A percentile compares a stretch with the other conserved stretches of the same genome.
Conservation (phyloP, 495 filamentous ascomycete genomes). For the Hamigera avellanea region DNA sequence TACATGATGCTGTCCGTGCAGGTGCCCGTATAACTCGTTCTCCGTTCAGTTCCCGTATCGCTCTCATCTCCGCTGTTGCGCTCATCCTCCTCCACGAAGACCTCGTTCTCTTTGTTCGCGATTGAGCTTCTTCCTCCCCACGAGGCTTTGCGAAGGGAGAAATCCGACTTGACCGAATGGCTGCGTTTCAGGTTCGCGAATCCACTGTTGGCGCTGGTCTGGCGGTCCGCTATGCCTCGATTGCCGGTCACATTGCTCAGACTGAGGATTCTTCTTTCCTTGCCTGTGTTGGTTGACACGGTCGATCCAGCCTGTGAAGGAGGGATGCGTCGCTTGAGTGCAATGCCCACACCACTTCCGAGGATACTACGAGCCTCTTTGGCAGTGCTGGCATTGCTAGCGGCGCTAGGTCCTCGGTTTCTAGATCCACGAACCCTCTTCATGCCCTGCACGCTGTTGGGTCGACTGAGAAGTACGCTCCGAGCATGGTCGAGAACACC, state of each 20-base stretch:
- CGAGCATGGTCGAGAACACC: slow-evolving; percentile 93
- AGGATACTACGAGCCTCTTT: slow-evolving; percentile 30
- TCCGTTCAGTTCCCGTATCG: slow-evolving; percentile 41
- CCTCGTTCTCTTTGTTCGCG: slow-evolving; percentile 52
- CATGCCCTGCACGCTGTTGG: slow-evolving; percentile 39
- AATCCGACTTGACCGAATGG: slow-evolving; percentile 59
- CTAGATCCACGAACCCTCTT: slow-evolving; percentile 56
- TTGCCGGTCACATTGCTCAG: slow-evolving; percentile 82
- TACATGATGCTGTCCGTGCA: slow-evolving; percentile 38
- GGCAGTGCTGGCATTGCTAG: slow-evolving; percentile 27
- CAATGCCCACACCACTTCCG: slow-evolving; percentile 40
- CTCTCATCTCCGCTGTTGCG: slow-evolving; percentile 31
- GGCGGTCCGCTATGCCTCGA: slow-evolving; percentile 46
- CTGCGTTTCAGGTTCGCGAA: slow-evolving; percentile 49
- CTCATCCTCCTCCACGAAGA: slow-evolving; percentile 42
- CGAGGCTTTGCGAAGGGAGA: slow-evolving; percentile 55
- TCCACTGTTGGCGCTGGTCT: slow-evolving; percentile 32
- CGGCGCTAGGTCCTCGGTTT: slow-evolving; percentile 27
- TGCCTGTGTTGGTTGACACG: slow-evolving; percentile 35
- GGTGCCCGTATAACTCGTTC: slow-evolving; percentile 39
- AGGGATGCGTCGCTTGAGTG: slow-evolving; percentile 35
- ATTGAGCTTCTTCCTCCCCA: slow-evolving; percentile 47
- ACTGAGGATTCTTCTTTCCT: slow-evolving; percentile 68
- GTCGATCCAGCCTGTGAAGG: slow-evolving; percentile 33
- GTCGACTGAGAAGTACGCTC: slow-evolving; percentile 58